These are phyloP conservation scores for Dichotomocladium elegans DNA, from an alignment of 371 early-diverging fungal species.

Conservation along the genomic window DNA sequence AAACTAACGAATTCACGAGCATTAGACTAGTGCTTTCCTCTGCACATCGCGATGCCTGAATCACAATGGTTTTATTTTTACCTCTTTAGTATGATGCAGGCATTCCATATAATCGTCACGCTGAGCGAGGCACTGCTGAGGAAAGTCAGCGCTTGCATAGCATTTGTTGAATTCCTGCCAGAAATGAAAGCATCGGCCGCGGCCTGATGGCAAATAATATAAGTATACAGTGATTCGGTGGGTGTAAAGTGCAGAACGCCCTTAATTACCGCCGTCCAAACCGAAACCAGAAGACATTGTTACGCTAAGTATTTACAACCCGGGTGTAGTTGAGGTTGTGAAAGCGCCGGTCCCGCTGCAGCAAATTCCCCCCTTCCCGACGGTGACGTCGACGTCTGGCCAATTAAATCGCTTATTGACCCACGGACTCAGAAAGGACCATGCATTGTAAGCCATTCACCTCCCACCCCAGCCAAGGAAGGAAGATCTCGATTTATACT, in stretches of 20 bases:
- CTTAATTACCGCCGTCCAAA: conserved; percentile 43
- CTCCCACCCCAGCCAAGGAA: too few relatives aligned
- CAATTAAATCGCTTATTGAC: too few relatives aligned
- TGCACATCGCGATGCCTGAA: too few relatives aligned
- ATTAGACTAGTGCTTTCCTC: too few relatives aligned
- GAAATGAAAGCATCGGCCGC: conserved; percentile 77
- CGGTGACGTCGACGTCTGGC: too few relatives aligned
- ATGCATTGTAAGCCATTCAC: too few relatives aligned
- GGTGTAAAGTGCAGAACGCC: too few relatives aligned
- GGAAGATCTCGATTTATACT: too few relatives aligned
- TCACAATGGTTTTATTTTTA: conserved; percentile 11
- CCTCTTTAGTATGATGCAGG: conserved; percentile 82
- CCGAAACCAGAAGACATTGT: conserved; percentile 49
- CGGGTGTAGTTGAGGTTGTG: not conserved
- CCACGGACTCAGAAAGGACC: too few relatives aligned
- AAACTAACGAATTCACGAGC: conserved; percentile 42
- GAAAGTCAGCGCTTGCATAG: conserved; percentile 68
- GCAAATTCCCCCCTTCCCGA: too few relatives aligned
- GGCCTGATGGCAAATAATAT: conserved; percentile 65
- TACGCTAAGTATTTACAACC: not conserved
- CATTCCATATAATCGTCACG: conserved; percentile 83
- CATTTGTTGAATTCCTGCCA: conserved; percentile 88
- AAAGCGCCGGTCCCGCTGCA: too few relatives aligned
- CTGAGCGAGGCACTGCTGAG: conserved; percentile 67
- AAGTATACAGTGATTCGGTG: not conserved